Evolutionary conservation across 495 filamentous ascomycete genomes (phyloP), one percentile per base, ranked within the genome.

Genomic region (Astrothelium macrocarpum): DNA sequence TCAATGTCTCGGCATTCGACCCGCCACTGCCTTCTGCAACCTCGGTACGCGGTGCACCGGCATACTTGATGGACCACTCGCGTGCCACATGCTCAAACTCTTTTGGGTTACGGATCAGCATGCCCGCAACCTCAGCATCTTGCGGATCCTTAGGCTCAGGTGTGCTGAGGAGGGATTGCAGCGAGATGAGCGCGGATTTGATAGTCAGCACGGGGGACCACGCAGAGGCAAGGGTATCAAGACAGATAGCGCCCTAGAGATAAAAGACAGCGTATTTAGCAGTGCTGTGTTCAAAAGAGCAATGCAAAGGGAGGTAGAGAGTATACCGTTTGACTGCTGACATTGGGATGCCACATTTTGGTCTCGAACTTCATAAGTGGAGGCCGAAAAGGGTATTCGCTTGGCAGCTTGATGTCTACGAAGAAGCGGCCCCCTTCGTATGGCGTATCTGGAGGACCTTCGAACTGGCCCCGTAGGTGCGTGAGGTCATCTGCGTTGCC

Each of bases 131-230:
- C 74, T 97, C 92, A 39, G 91, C 91, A 73, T 98, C 94, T 75
- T 98, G 94, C 1, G 94, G 94, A 70, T 98, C 94, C 66, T 93
- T 94, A 9, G 94, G 94, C 75, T 98, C 94, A 1, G 94, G 94
- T 11, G 89, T 89, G 76, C 88, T 90, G 68, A 98, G 88, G 12
- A 98, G 85, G 53, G 90, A 93, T 73, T 97, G 93, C 20, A 98
- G 79, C 16, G 92, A 96, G 61, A 97, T 82, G 29, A 98, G 83
- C 32, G 95, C 90, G 59, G 90, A 94, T 78, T 97, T 97, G 72
- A 98, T 91, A 1, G 92, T 98, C 53, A 96, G 82, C 16, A 97
- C 91, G 0, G 94, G 94, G 5, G 91, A 94, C 94, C 94, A 98
- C 65, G 88, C 90, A 34, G 83, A 78, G 14, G 89, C 87, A 20